Conservation (phyloP, 1,139 yeast genomes). For the Protomyces inouyei region DNA sequence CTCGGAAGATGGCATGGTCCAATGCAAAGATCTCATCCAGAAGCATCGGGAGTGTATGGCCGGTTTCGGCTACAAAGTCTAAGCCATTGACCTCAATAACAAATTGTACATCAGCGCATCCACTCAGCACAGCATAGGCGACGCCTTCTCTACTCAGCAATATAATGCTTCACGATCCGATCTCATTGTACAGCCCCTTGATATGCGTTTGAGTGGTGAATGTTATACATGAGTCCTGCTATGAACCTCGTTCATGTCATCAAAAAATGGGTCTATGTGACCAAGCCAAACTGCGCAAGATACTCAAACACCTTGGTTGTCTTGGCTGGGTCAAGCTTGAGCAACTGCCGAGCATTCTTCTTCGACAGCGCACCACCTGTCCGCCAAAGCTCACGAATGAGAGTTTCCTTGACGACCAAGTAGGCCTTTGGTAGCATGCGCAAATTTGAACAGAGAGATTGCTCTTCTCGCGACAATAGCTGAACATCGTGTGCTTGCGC, state of each 20-base stretch:
- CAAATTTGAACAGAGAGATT: constrained; percentile 72
- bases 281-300: constrained; percentile 88
- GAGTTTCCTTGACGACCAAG: constrained; percentile 83
- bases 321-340: constrained; percentile 80
- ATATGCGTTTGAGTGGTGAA: background rate
- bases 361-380: constrained; percentile 79
- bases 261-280: constrained; percentile 31
- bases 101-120: background rate
- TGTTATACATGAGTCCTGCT: background rate
- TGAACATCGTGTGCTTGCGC: constrained; percentile 80
- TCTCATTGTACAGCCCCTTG: too few relatives aligned
- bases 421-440: constrained; percentile 90
- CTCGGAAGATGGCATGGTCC: constrained; percentile 22
- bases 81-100: background rate
- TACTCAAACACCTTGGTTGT: constrained; percentile 87
- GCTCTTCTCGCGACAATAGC: constrained; percentile 77
- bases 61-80: constrained; percentile 24
- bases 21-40: constrained; percentile 16
- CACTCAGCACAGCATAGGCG: background rate
- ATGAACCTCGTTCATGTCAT: background rate
- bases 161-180: too few relatives aligned
- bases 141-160: background rate
- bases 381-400: constrained; percentile 79
- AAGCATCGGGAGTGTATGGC: constrained; percentile 26
- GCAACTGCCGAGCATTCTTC: constrained; percentile 73